Conservation (phyloP, 139 green algal species). For the Coelastrella sp. region DNA sequence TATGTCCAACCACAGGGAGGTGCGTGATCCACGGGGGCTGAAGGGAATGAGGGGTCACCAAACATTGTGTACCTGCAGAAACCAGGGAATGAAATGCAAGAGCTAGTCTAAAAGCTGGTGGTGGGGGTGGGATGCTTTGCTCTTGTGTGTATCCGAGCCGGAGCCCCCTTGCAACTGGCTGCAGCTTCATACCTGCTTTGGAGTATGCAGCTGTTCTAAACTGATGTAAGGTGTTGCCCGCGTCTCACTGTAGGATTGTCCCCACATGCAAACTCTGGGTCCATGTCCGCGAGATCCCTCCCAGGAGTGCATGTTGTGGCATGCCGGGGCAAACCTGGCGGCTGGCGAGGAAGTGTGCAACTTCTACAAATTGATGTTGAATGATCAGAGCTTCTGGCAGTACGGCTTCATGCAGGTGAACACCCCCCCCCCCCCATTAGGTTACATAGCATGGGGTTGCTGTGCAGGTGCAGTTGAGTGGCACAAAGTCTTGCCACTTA, state of each 20-base stretch:
- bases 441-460: background rate
- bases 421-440: background rate
- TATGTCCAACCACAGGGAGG: constrained; percentile 14
- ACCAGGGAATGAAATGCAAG: too few species aligned
- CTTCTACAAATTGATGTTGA: background rate
- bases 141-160: too few species aligned
- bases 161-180: too few species aligned
- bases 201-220: too few species aligned
- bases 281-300: background rate
- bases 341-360: background rate
- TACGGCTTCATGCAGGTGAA: background rate
- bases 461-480: background rate
- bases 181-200: too few species aligned
- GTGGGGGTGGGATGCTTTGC: too few species aligned
- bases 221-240: background rate
- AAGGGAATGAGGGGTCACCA: too few species aligned
- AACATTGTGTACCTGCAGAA: too few species aligned
- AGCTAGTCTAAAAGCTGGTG: too few species aligned
- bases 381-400: background rate
- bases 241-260: background rate
- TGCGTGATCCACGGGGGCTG: too few species aligned
- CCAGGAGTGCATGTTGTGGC: background rate
- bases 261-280: background rate
- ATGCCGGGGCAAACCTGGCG: background rate
- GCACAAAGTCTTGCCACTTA: background rate